Base-by-base conservation (phyloP, 2,329 filamentous ascomycete species). In the Cucurbitaria berberidis region DNA sequence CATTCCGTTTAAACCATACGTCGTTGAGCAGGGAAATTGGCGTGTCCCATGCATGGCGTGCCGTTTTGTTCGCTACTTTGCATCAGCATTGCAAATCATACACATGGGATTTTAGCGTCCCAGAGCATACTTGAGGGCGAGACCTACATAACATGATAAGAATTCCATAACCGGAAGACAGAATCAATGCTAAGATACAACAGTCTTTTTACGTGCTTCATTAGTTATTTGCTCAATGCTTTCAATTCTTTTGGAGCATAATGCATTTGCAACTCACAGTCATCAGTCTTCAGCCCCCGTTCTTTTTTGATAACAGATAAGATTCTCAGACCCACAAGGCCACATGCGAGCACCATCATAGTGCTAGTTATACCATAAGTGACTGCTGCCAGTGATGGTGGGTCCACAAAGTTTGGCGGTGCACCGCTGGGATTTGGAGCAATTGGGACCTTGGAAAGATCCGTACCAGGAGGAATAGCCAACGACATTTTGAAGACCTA, bases 121-220 rank as follows among this genome's bases (percentile, higher is more conserved):
- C 9, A 9, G 24, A 26, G 24, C 24, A 26, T 26, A n/a, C n/a
- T n/a, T 18, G 9, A 6, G 22, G n/a, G 11, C 8, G 29, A n/a
- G 16, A 45, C 42, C 3, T 35, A 45, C 42, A 35, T 29, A 36
- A 24, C 42, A 45, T 45, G 32, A 45, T 45, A 4, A 45, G 42
- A 45, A 45, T 36, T n/a, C 29, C 42, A 35, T 45, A 45, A 5
- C 18, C 42, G 16, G 29, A 34, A 9, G 29, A 35, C 32, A 45
- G n/a, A 13, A 35, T 9, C 18, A 45, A 35, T 1, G 42, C 42
- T 18, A 45, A 13, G 10, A 45, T 24, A 35, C 42, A 45, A 19
- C 16, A 45, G 21, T 35, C 42, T 45, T 9, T 19, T 16, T 1
- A 24, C 4, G 13, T 8, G 13, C 29, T 19, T 13, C 13, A 16